Conservation (phyloP, 31 red algal genomes). For the Bonnemaisonia californica region DNA sequence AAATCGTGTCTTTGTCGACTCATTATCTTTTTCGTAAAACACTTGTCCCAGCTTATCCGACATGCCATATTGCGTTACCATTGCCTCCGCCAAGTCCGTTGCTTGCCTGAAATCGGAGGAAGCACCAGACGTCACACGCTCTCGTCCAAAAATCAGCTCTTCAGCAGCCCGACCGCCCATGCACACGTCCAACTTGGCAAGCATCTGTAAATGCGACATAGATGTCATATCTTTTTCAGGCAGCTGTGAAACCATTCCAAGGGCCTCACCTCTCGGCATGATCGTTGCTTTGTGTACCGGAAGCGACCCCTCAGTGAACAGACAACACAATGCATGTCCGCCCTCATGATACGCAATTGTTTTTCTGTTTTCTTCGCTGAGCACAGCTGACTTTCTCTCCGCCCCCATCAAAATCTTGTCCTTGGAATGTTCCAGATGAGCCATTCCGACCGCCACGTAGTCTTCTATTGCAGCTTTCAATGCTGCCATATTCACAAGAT, state of each 20-base stretch:
- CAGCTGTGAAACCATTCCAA: constrained; percentile 96
- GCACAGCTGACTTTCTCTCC: constrained; percentile 80
- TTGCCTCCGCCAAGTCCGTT: constrained; percentile 94
- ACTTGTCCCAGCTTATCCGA: constrained; percentile 82
- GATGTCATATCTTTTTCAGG: constrained; percentile 91
- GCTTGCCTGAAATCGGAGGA: constrained; percentile 91
- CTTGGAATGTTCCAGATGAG: constrained; percentile 93
- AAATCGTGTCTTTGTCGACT: constrained; percentile 70
- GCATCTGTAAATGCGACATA: constrained; percentile 81
- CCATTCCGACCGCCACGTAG: constrained; percentile 60
- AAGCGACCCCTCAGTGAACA: constrained; percentile 80
- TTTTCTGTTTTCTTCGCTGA: constrained; percentile 79
- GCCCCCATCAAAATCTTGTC: constrained; percentile 99
- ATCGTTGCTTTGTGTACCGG: constrained; percentile 99
- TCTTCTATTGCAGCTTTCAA: constrained; percentile 91
- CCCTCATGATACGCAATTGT: constrained; percentile 98
- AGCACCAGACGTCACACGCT: constrained; percentile 93
- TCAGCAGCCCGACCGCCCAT: constrained; percentile 99
- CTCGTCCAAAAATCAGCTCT: constrained; percentile 88
- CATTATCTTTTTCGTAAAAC: constrained; percentile 79
- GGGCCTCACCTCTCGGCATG: constrained; percentile 88
- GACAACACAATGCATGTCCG: constrained; percentile 92
- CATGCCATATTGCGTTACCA: constrained; percentile 99
- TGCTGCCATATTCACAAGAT: constrained; percentile 97
- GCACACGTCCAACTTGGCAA: constrained; percentile 89